Evolutionary conservation across 129 eudicot genomes (phyloP), one percentile per base, ranked within the genome.

Genomic region (Chrysanthemum seticuspe): DNA sequence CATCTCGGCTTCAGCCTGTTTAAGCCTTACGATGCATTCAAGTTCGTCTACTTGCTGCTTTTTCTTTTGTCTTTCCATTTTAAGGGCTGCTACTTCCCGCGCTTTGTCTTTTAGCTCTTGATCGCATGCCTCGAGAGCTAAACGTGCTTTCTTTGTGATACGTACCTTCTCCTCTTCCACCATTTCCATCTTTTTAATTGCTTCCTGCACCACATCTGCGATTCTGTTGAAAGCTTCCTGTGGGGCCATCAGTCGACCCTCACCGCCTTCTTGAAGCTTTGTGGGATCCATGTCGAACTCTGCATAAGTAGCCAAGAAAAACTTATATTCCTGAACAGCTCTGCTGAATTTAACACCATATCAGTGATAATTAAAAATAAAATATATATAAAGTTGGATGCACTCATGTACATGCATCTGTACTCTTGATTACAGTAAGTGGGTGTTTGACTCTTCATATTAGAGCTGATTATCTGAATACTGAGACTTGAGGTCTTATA

Each of bases 1-100:
- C 97, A 91, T 91, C 54, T 91, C 91, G 23, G 97, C 91, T 62
- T 91, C 97, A 0, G 95, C 95, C 73, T 84, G 88, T 77, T 91
- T 88, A 44, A 91, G 95, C 77, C 97, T 85, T 1, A 87, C 95
- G 48, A 91, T 85, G 80, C 89, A 84, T 69, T 91, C 97, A 6
- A 87, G 86, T 64, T 87, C 95, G 45, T 91, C 97, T 14, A 91
- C 84, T 67, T 88, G 95, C 56, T 84, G 88, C 78, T 83, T 91
- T 75, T 91, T 91, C 75, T 84, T 84, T 74, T 91, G 97, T 49
- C 88, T 72, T 29, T 91, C 97, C 83, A 87, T 75, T 71, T 91
- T 86, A 1, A 91, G 86, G 3, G 85, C 74, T 51, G 91, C 70
- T 14, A 88, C 91, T 83, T 91, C 95, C 51, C 91, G 73, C 10